Evolutionary conservation across 1,284 basidiomycete genomes (phyloP), one percentile per base, ranked within the genome.

Genomic region (Tilletia setariae): DNA sequence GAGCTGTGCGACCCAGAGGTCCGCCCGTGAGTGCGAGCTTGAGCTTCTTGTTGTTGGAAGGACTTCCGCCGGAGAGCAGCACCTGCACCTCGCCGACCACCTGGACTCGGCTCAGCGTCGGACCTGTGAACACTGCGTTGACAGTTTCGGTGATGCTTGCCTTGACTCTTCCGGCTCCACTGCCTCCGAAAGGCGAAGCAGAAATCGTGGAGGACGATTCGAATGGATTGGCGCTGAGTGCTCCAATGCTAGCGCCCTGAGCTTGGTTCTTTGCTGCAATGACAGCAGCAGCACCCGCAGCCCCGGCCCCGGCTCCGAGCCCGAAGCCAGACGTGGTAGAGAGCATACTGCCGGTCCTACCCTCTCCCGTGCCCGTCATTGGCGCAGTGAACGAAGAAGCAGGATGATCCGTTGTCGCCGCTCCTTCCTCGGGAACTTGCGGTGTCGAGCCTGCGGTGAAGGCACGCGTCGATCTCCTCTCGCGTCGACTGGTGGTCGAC

Each of bases 61-160:
- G 3, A 16, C 46, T 23, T 49, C 19, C 16, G 3, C 56, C 56
- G 19, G 56, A 61, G 28, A 82, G 71, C 4, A 77, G 73, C n/a
- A 82, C 71, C 42, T 70, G 80, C 32, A 87, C 83, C 68, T 87
- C 86, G 30, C 87, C 87, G 3, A 83, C 84, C 62, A 87, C 82
- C 81, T 86, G 83, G 2, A 86, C 81, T n/a, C 83, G 80, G 21
- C 77, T 70, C 8, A 85, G 78, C 28, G 82, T 76, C 16, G 84
- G 83, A 6, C 71, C 74, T 56, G 80, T 81, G 69, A 85, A 83
- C 42, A 85, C 79, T 2, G 85, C 86, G 70, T 86, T 85, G 69
- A 87, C 83, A 1, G 85, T 84, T 77, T 87, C 86, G 47, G 79
- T 81, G 43, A 87, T 77, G 64, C 79, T 82, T 1, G 84, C 84